Evolutionary conservation across 192 early-diverging fungal genomes (phyloP).

Genomic region (Allomyces macrogynus): DNA sequence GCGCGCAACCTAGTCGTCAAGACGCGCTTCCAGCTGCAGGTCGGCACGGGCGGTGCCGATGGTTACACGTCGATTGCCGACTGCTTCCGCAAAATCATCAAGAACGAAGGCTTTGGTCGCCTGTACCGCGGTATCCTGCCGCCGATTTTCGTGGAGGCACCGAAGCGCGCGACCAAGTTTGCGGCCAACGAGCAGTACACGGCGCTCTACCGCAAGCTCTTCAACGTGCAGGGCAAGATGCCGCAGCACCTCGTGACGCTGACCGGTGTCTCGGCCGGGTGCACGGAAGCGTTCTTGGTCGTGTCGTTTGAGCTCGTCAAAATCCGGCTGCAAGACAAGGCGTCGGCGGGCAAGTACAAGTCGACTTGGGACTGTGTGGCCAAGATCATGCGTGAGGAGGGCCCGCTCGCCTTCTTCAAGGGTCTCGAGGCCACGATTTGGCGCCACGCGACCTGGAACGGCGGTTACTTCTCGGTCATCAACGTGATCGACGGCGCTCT

Average conservation of each 20-base stretch:
- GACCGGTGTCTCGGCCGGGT: conserved; percentile 75
- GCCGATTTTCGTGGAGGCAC: conserved; percentile 92
- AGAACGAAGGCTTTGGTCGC: conserved; percentile 42
- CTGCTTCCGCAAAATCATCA: conserved; percentile 42
- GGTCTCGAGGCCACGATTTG: conserved; percentile 85
- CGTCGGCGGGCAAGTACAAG: conserved; percentile 64
- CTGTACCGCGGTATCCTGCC: conserved; percentile 87
- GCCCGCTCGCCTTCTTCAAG: conserved; percentile 61
- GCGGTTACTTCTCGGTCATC: conserved; percentile 79
- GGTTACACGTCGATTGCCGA: conserved; percentile 43
- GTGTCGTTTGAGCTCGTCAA: conserved; percentile 86
- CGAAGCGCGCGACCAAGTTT: conserved; percentile 95
- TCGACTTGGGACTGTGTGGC: conserved; percentile 56
- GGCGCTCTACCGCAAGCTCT: conserved; percentile 41
- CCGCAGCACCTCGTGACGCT: conserved; percentile 54
- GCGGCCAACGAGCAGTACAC: conserved; percentile 78
- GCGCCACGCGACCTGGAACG: conserved; percentile 91
- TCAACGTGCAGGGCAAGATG: conserved; percentile 45
- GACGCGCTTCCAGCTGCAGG: conserved; percentile 77
- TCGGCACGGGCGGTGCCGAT: conserved; percentile 28
- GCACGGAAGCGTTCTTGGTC: conserved; percentile 80
- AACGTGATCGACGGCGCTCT: conserved; percentile 47
- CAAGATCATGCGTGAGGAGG: conserved; percentile 67
- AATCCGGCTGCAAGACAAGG: conserved; percentile 85
- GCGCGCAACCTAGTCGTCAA: conserved; percentile 45